Evolutionary conservation across 192 early-diverging fungal genomes (phyloP), one percentile per base, ranked within the genome.

Genomic region (Backusella liffmaniae): DNA sequence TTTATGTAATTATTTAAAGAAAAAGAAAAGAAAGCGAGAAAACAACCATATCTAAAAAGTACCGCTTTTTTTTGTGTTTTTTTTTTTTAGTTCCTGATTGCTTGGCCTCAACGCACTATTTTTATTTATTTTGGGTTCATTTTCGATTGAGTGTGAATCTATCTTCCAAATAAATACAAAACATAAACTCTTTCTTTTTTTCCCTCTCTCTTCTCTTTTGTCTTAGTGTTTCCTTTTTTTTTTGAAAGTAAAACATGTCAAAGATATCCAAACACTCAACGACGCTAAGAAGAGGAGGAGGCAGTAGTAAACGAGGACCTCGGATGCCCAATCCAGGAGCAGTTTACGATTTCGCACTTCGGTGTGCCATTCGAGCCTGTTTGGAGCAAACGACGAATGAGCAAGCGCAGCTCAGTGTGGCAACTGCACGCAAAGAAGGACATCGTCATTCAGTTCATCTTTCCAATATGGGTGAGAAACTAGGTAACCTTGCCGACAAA

Each of bases 291-390:
- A 72, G 66, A 73, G 77, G 72, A 42, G 72, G 32, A 13, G 72
- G 77, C 59, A 66, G 10, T 51, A 23, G 35, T 8, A 74, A 39
- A 49, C 37, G 62, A 44, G 21, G 16, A 4, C 18, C 34, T 6
- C 37, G 39, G 44, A 74, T 37, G 41, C 41, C 67, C 15, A 77
- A 77, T 34, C 72, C 76, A 35, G 49, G 39, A 8, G 23, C 67
- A 29, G 82, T 83, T 0, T 83, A 83, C 62, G 82, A 83, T 36
- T 83, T 65, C 56, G 75, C 78, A 8, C 76, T 83, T 41, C 78
- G 82, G 29, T 83, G 82, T 44, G 82, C 82, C 68, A 77, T 83
- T 51, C 76, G 79, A 16, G 82, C 82, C 18, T 79, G 73, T 32
- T 39, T 77, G 1, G 82, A 80, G 42, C 69, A 78, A 39, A 66